These are phyloP conservation scores for Amanita subjunquillea DNA, from an alignment of 768 basidiomycete species.

Conservation along the genomic window DNA sequence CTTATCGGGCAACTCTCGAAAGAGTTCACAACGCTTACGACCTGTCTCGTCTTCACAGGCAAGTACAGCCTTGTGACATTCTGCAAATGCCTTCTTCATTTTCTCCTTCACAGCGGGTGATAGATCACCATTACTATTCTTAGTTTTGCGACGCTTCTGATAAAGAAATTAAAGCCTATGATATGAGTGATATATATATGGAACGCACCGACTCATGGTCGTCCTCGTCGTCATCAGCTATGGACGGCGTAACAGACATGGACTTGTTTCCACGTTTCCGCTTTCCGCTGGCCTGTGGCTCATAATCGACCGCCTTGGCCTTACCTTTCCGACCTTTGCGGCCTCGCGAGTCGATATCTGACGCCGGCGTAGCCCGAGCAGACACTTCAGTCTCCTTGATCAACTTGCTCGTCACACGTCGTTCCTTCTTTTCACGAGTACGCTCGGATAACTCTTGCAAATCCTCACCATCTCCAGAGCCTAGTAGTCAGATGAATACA, in stretches of 20 bases:
- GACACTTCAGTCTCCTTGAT: slow-evolving; percentile 51
- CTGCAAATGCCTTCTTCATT: slow-evolving; percentile 79
- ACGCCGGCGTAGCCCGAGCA: slow-evolving; percentile 53
- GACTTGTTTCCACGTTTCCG: slow-evolving; percentile 70
- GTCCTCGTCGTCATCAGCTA: slow-evolving; percentile 74
- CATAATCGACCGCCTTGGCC: slow-evolving; percentile 42
- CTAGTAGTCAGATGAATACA: slow-evolving; percentile 12
- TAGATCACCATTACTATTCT: slow-evolving; percentile 34
- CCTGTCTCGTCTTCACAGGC: slow-evolving; percentile 64
- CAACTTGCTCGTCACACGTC: slow-evolving; percentile 49
- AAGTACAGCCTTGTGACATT: slow-evolving; percentile 65
- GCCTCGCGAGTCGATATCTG: slow-evolving; percentile 46
- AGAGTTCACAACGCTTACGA: slow-evolving; percentile 77
- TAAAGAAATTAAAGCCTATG: slow-evolving; percentile 5
- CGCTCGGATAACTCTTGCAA: slow-evolving; percentile 63
- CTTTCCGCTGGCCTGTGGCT: slow-evolving; percentile 46
- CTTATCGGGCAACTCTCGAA: slow-evolving; percentile 78
- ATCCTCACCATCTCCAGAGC: slow-evolving; percentile 76
- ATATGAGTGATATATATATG: neutral
- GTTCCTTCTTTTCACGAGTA: slow-evolving; percentile 52
- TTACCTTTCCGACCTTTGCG: slow-evolving; percentile 61
- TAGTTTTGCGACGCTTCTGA: slow-evolving; percentile 83
- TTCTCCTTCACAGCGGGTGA: slow-evolving; percentile 51
- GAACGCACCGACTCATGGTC: slow-evolving; percentile 53
- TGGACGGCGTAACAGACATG: slow-evolving; percentile 67